Conservation (phyloP, 208 protist species). For the Naegleria fowleri region DNA sequence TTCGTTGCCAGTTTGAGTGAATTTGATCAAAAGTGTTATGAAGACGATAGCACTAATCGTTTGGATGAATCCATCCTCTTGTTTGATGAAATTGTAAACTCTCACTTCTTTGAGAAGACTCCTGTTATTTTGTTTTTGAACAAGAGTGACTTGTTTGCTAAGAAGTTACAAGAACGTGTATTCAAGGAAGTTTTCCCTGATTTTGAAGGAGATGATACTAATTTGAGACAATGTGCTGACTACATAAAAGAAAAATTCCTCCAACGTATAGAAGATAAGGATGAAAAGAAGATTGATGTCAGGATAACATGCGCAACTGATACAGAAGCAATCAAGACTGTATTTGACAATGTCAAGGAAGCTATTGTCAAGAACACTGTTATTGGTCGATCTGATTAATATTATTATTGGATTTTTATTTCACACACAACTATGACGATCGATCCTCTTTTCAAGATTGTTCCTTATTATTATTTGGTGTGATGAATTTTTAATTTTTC, state of each 20-base stretch:
- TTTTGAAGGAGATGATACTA: conserved; percentile 49
- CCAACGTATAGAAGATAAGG: neutral
- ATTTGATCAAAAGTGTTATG: conserved; percentile 60
- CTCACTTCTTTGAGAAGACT: conserved; percentile 56
- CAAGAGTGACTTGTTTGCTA: conserved; percentile 68
- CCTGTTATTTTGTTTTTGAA: conserved; percentile 74
- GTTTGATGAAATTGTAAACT: conserved; percentile 69
- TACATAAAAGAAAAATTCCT: neutral
- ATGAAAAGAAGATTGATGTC: neutral
- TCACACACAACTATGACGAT: too few species aligned
- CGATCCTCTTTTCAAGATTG: too few species aligned
- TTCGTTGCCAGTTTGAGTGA: conserved; percentile 50
- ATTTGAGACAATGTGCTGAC: neutral
- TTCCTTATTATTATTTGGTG: too few species aligned
- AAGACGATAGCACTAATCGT: conserved; percentile 61
- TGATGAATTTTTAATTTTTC: too few species aligned
- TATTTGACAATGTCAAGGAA: conserved; percentile 19
- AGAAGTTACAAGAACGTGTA: conserved; percentile 56
- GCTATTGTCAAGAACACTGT: neutral
- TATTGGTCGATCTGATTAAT: neutral
- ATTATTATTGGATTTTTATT: too few species aligned
- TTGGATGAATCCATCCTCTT: conserved; percentile 69
- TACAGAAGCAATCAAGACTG: neutral
- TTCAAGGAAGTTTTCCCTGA: conserved; percentile 61
- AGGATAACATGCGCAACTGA: conserved; percentile 3